Base-by-base conservation (phyloP, 78 protist genomes). In the Dictyostelium citrinum region DNA sequence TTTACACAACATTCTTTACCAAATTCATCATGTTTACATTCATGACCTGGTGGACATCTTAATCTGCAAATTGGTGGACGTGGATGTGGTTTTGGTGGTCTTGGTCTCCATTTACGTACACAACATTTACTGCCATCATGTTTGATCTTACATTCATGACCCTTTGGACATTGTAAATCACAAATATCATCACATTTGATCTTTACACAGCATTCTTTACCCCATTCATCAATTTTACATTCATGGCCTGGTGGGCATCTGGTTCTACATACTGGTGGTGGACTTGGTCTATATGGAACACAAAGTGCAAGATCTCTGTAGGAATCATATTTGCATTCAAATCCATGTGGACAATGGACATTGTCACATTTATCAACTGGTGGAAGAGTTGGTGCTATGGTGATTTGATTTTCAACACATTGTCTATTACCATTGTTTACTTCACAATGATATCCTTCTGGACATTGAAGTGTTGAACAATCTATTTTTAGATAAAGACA, bases 1-100 rank as follows among this genome's bases (percentile, higher is more conserved):
- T 64, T 64, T 3, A 64, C 72, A 27, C 77, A 70, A 33, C 77
- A 33, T 33, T 70, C 43, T 31, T 70, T 33, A 16, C 77, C 77
- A 33, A 11, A 17, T 33, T 33, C n/a, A 33, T 33, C 43, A 70
- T 29, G 22, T 70, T 35, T 75, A 11, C 61, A 43, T 41, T 75
- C 61, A 75, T 41, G 81, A 39, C n/a, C 20, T 74, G 84, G 84
- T 79, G 84, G 84, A 12, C 60, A 24, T 22, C 64, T 78, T 55
- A 29, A 29, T 33, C 27, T 24, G 16, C 49, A 45, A 3, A 5
- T 29, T 22, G 61, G 83, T 45, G 83, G 60, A 39, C 20, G 60
- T 41, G 72, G 82, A 33, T 41, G 82, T 55, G 64, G 58, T 46
- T 12, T 29, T 20, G 41, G 58, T 45, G 82, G 58, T 27, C 31